Evolutionary conservation across 768 basidiomycete genomes (phyloP).

Genomic region (Lactifluus rugatus): DNA sequence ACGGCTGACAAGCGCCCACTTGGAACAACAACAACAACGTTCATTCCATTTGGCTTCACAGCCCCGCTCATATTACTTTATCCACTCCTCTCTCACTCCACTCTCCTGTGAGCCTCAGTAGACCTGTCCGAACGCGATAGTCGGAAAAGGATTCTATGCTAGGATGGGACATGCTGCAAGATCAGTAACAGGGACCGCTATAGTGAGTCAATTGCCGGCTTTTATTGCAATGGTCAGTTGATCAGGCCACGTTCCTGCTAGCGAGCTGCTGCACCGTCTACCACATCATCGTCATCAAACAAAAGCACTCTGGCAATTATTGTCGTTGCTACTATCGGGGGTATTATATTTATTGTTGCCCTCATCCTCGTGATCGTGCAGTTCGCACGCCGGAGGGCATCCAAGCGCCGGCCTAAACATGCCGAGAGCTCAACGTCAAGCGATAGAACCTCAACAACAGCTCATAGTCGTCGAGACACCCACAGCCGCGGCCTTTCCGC

Average conservation of each 20-base stretch:
- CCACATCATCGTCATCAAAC: background rate
- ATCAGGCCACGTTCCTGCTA: slow-evolving; percentile 7
- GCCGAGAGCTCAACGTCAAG: background rate
- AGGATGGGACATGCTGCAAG: background rate
- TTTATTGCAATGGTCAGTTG: slow-evolving; percentile 6
- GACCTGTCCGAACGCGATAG: background rate
- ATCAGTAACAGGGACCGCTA: background rate
- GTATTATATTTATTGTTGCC: slow-evolving; percentile 11
- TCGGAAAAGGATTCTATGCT: background rate
- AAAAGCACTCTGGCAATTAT: slow-evolving; percentile 14
- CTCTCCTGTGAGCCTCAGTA: background rate
- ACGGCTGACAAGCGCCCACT: background rate
- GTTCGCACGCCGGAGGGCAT: slow-evolving; percentile 9
- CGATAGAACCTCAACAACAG: background rate
- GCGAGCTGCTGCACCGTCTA: background rate
- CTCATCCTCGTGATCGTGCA: slow-evolving; percentile 15
- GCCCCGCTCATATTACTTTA: too few relatives aligned
- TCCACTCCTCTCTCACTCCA: background rate
- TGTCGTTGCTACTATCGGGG: slow-evolving; percentile 13
- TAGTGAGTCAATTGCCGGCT: background rate
- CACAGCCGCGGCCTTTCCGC: slow-evolving; percentile 12
- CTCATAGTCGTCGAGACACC: background rate
- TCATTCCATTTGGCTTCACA: background rate
- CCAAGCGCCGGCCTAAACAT: background rate
- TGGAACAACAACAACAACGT: background rate